Evolutionary conservation across 441 rosid genomes (phyloP).

Genomic region (Macaranga tanarius): DNA sequence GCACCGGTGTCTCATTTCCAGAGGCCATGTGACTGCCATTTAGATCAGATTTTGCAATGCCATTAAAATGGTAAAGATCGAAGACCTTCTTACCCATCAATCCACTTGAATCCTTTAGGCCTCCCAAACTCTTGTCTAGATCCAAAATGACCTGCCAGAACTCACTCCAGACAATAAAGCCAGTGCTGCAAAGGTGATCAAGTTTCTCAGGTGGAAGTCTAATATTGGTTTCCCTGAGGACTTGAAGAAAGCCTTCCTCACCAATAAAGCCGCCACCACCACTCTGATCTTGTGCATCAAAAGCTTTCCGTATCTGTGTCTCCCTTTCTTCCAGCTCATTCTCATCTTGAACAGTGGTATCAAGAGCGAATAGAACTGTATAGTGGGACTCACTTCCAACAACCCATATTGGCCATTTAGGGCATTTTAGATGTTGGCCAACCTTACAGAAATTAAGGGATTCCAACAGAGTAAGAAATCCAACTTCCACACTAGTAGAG

Average conservation of each 20-base stretch:
- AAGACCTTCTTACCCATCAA: slow-evolving; percentile 95
- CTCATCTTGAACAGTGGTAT: slow-evolving; percentile 85
- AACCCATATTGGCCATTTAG: slow-evolving; percentile 99
- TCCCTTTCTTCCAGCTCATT: slow-evolving; percentile 93
- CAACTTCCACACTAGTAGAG: slow-evolving; percentile 79
- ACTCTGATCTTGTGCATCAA: slow-evolving; percentile 92
- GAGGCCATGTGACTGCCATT: slow-evolving; percentile 57
- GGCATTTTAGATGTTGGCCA: slow-evolving; percentile 86
- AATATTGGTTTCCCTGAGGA: slow-evolving; percentile 59
- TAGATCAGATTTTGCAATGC: slow-evolving; percentile 90
- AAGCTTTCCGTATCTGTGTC: slow-evolving; percentile 78
- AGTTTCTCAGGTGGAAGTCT: slow-evolving; percentile 67
- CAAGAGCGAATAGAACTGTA: slow-evolving; percentile 88
- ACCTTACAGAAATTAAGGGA: slow-evolving; percentile 95
- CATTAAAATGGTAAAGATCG: slow-evolving; percentile 92
- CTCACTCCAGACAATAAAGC: slow-evolving; percentile 95
- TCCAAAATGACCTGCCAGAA: slow-evolving; percentile 91
- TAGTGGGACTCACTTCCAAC: slow-evolving; percentile 98
- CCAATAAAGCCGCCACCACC: slow-evolving; percentile 97
- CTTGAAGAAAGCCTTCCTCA: slow-evolving; percentile 91
- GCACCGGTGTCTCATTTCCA: slow-evolving; percentile 57
- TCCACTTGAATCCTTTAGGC: slow-evolving; percentile 86
- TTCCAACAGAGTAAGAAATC: slow-evolving; percentile 91
- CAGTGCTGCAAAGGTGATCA: slow-evolving; percentile 66
- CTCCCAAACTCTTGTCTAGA: slow-evolving; percentile 72